Base-by-base conservation (phyloP, 176 grass and related monocot genomes). In the Oryza brachyantha region DNA sequence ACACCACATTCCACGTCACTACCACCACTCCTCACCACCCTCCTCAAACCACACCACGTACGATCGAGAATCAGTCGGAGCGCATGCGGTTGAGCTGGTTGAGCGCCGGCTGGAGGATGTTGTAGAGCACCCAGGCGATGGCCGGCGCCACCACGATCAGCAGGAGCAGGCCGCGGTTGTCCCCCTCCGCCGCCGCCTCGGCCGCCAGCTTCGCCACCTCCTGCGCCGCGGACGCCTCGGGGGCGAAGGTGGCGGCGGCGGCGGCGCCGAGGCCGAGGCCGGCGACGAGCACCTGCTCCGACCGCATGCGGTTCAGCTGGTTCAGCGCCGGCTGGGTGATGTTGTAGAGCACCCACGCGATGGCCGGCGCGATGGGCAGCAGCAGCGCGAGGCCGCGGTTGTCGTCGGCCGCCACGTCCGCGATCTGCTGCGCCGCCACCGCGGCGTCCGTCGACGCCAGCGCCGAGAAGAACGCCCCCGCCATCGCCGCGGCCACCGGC, bases 251-350 rank as follows among this genome's bases (percentile, higher is more conserved):
- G 66, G 48, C 41, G 12, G 11, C 41, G 12, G 41, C 19, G 5
- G 43, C 43, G 10, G 43, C 42, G 42, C 43, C 13, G 13, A 46
- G 43, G 43, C 43, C 43, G 43, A 46, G 43, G 4, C 43, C 43
- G 43, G 43, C 43, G 43, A 46, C 43, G 43, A 46, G 43, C 43
- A 46, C 43, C 43, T 46, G 43, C 28, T 87, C 87, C 58, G 76
- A 87, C 11, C 68, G 82, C 91, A 93, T 90, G 60, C 79, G 68
- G 69, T 88, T 90, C 0, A 94, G 52, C 80, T 94, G 92, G 86
- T 94, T 94, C n/a, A 94, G 79, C 81, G 92, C 89, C 55, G 92
- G 92, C 86, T 92, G 86, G 25, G 89, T 79, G 76, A 95, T 95
- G 92, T 95, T 95, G 89, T 87, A 95, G 4, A 95, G 76, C 46